Conservation (phyloP, 2,329 filamentous ascomycete genomes). For the Coniochaeta pulveracea region DNA sequence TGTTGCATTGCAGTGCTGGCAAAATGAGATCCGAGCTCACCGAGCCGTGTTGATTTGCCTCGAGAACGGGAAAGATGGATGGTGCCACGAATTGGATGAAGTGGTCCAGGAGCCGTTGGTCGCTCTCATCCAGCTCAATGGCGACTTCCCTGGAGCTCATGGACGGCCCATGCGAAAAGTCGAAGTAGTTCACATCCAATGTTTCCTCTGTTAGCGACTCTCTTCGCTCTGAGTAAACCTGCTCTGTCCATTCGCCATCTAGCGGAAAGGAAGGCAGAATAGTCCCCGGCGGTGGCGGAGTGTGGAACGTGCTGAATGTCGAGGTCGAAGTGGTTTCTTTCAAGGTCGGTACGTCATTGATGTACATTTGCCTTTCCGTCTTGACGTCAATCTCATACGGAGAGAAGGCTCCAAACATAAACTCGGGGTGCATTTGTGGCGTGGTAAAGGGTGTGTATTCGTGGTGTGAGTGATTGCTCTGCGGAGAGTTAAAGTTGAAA, state of each 20-base stretch:
- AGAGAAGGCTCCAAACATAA: conserved; percentile 48
- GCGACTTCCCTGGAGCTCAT: conserved; percentile 55
- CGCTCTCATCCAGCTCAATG: conserved; percentile 77
- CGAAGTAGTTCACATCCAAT: conserved; percentile 70
- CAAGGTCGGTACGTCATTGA: conserved; percentile 79
- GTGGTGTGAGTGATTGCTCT: conserved; percentile 24
- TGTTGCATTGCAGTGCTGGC: conserved; percentile 81
- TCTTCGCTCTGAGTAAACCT: conserved; percentile 54
- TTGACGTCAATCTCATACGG: conserved; percentile 94
- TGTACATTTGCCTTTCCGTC: conserved; percentile 87
- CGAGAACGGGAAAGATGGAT: conserved; percentile 83
- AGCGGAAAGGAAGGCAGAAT: conserved; percentile 50
- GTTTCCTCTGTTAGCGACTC: conserved; percentile 58
- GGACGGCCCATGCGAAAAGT: conserved; percentile 60
- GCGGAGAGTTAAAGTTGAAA: conserved; percentile 62
- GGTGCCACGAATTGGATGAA: conserved; percentile 83
- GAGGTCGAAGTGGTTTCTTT: conserved; percentile 82
- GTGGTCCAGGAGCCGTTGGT: conserved; percentile 79
- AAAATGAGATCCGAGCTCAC: conserved; percentile 74
- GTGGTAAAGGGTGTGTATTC: conserved; percentile 52
- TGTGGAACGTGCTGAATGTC: conserved; percentile 84
- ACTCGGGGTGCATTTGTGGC: conserved; percentile 49
- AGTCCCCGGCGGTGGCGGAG: conserved; percentile 60
- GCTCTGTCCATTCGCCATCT: conserved; percentile 61
- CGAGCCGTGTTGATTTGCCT: conserved; percentile 78